Conservation (phyloP, 2,329 filamentous ascomycete species). For the Sporothrix euskadiensis region DNA sequence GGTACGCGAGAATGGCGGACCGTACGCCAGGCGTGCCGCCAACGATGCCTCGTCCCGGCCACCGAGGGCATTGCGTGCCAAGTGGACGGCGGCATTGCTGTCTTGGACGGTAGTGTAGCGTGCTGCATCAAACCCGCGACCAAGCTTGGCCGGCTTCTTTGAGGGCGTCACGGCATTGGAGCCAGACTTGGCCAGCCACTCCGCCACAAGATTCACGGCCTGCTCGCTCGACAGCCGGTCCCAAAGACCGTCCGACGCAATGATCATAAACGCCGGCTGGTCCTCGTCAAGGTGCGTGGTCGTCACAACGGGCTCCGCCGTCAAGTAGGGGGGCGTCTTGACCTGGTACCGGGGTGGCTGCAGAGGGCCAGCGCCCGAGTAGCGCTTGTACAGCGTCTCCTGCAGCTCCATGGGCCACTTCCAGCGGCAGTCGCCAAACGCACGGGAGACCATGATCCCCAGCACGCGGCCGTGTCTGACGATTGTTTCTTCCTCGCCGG, state of each 20-base stretch:
- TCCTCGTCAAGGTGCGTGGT: slow-evolving; percentile 87
- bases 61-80: slow-evolving; percentile 91
- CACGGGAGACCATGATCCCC: slow-evolving; percentile 83
- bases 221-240: slow-evolving; percentile 99
- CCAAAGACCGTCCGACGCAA: slow-evolving; percentile 96
- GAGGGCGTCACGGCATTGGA: slow-evolving; percentile 43
- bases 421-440: slow-evolving; percentile 95
- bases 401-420: slow-evolving; percentile 92
- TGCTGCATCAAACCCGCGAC: background rate
- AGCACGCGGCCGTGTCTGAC: slow-evolving; percentile 89
- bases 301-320: slow-evolving; percentile 90
- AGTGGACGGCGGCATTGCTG: slow-evolving; percentile 92
- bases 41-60: slow-evolving; percentile 93
- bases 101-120: slow-evolving; percentile 78
- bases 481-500: slow-evolving; percentile 77
- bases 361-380: slow-evolving; percentile 78
- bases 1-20: slow-evolving; percentile 83
- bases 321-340: slow-evolving; percentile 88
- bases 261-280: slow-evolving; percentile 89
- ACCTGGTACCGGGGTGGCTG: slow-evolving; percentile 52
- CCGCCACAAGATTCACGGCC: slow-evolving; percentile 91
- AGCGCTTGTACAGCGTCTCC: slow-evolving; percentile 75
- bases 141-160: background rate
- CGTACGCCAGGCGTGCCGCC: slow-evolving; percentile 87
- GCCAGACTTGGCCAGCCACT: slow-evolving; percentile 81